Evolutionary conservation across 2,329 filamentous ascomycete genomes (phyloP), one percentile per base, ranked within the genome.

Genomic region (Colletotrichum truncatum): DNA sequence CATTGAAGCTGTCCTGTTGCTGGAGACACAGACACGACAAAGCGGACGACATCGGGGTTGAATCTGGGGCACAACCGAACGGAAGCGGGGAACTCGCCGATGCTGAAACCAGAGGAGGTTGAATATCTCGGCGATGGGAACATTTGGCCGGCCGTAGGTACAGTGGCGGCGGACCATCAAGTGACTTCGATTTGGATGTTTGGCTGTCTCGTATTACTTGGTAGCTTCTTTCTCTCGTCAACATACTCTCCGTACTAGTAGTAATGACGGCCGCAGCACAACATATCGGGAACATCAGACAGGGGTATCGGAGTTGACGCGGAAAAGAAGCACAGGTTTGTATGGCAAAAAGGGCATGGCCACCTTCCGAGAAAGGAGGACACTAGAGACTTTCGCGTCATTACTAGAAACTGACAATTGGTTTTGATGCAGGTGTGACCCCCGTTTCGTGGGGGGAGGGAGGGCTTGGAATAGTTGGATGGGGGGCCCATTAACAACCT

Each of bases 371-470:
- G 41, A 34, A 39, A 25, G 41, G 28, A 51, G 28, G 16, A 54
- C 18, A 51, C n/a, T 11, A 36, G 16, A 41, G 28, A n/a, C 21
- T 36, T 62, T 43, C 57, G 51, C 46, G 56, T 55, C 62, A 62
- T 65, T n/a, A 38, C 26, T 18, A 41, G 16, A 54, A 36, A 56
- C 34, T 43, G 49, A 62, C 52, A 52, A 38, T 36, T 21, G 56
- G 57, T 49, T 55, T 30, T 14, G n/a, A 43, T 65, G 56, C 49
- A 65, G 34, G 49, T 39, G 41, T 65, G 62, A 65, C 57, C 62
- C 62, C 62, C 56, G 51, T 65, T 61, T 62, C 57, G 49, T 62
- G 62, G 62, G 57, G 57, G 55, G 49, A 55, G 62, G 62, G 57
- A 49, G 55, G 41, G 57, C 57, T 55, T 51, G 57, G 57, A 21